These are phyloP conservation scores for Isabelozyma gotoi DNA, from an alignment of 805 yeast genomes.

Conservation along the genomic window DNA sequence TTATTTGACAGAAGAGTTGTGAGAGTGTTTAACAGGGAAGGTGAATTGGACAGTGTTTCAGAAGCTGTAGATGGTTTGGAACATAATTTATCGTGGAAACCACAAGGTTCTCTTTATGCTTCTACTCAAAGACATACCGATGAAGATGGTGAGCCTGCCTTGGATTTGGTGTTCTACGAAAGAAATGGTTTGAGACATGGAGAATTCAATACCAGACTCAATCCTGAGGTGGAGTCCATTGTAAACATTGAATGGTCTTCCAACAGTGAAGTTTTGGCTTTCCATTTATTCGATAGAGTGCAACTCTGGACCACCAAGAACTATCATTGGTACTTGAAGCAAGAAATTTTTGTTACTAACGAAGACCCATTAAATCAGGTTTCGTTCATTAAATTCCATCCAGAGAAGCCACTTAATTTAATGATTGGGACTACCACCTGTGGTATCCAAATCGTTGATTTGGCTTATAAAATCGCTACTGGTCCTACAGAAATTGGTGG, in stretches of 20 bases:
- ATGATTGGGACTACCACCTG: slow-evolving; percentile 55
- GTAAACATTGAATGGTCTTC: slow-evolving; percentile 72
- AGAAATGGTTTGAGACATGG: slow-evolving; percentile 92
- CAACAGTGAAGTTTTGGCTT: slow-evolving; percentile 74
- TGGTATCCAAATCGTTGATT: slow-evolving; percentile 62
- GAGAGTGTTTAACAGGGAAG: slow-evolving; percentile 80
- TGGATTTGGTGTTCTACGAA: slow-evolving; percentile 78
- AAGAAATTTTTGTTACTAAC: slow-evolving; percentile 50
- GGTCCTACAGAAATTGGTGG: slow-evolving; percentile 71
- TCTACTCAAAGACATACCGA: slow-evolving; percentile 67
- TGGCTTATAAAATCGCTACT: slow-evolving; percentile 57
- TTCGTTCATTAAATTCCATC: slow-evolving; percentile 71
- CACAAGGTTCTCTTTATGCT: slow-evolving; percentile 86
- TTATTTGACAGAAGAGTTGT: slow-evolving; percentile 64
- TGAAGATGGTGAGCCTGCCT: slow-evolving; percentile 47
- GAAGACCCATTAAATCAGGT: slow-evolving; percentile 29
- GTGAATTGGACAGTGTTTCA: slow-evolving; percentile 74
- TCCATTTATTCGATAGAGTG: slow-evolving; percentile 60
- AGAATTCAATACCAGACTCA: slow-evolving; percentile 69
- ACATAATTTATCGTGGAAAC: slow-evolving; percentile 78
- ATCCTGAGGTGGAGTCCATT: slow-evolving; percentile 47
- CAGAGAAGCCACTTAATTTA: slow-evolving; percentile 79
- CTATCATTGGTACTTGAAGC: slow-evolving; percentile 94
- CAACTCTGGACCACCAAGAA: slow-evolving; percentile 90
- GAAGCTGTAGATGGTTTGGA: slow-evolving; percentile 88